Evolutionary conservation across 2,329 filamentous ascomycete species (phyloP).

Genomic region (Fusarium sp.): DNA sequence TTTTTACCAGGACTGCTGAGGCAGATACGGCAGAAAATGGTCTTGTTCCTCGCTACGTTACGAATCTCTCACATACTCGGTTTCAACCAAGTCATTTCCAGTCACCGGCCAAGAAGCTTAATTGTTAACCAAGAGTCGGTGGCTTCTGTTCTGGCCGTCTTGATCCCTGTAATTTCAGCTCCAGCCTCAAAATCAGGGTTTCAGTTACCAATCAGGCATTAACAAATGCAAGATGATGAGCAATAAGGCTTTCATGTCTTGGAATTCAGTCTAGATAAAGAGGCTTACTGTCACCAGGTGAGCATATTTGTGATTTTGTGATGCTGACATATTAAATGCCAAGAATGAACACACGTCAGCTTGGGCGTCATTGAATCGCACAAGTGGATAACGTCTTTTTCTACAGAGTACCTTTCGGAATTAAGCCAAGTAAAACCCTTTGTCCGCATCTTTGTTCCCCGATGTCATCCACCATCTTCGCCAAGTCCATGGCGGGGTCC

Average conservation of each 20-base stretch:
- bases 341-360: conserved; percentile 32
- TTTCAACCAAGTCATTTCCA: not conserved
- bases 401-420: conserved; percentile 13
- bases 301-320: conserved; percentile 2
- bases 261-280: not conserved
- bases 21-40: not conserved
- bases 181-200: not conserved
- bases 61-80: not conserved
- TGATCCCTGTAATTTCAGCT: not conserved
- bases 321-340: conserved; percentile 22
- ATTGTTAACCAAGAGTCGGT: not conserved
- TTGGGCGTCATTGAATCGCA: conserved; percentile 19
- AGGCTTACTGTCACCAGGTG: conserved; percentile 6
- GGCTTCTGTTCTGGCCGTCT: not conserved
- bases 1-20: not conserved
- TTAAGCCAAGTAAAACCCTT: conserved; percentile 2
- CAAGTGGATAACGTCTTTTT: conserved; percentile 12
- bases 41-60: not conserved
- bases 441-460: conserved; percentile 15
- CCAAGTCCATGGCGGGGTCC: conserved; percentile 5
- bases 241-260: not conserved
- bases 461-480: not conserved
- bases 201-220: not conserved
- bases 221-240: not conserved
- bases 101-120: no score